These are phyloP conservation scores for Eucalyptus camaldulensis DNA, from an alignment of 345 rosid genomes.

Conservation along the genomic window DNA sequence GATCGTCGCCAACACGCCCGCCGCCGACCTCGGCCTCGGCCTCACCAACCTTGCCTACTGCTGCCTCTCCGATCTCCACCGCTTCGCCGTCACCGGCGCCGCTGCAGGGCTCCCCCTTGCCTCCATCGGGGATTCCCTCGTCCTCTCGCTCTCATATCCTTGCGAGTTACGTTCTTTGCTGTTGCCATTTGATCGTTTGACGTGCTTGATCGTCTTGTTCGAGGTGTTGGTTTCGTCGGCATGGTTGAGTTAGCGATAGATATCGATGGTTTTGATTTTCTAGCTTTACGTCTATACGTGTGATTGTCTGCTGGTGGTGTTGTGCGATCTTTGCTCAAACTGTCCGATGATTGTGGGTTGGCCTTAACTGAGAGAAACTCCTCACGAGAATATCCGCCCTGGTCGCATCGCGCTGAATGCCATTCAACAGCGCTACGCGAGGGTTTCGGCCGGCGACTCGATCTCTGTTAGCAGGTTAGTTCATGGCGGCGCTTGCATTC, in stretches of 20 bases:
- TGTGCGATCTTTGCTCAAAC: not conserved
- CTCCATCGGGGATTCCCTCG: conserved; percentile 41
- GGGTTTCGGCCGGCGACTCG: conserved; percentile 74
- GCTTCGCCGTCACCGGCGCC: conserved; percentile 68
- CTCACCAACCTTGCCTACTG: conserved; percentile 82
- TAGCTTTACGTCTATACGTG: not conserved
- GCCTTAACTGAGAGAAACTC: conserved; percentile 53
- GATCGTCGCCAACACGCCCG: conserved; percentile 74
- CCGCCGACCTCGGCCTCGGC: conserved; percentile 75
- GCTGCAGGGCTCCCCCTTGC: conserved; percentile 44
- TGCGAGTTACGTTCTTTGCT: not conserved
- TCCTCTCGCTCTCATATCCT: conserved; percentile 92
- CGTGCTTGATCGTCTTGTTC: not conserved
- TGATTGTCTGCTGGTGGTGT: not conserved
- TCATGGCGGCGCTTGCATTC: not conserved
- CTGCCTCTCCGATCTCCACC: conserved; percentile 68
- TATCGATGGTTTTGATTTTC: not conserved
- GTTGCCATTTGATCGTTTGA: not conserved
- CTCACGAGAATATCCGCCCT: conserved; percentile 49
- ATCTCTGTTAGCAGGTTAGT: conserved; percentile 59
- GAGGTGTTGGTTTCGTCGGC: not conserved
- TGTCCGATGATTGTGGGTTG: not conserved
- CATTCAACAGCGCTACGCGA: conserved; percentile 73
- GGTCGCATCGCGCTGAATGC: conserved; percentile 72
- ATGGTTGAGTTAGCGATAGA: not conserved